A percentile compares a stretch with the other conserved stretches of the same genome.
Evolutionary conservation across 1,139 yeast species (phyloP).

Genomic region (Yamadazyma oceani): DNA sequence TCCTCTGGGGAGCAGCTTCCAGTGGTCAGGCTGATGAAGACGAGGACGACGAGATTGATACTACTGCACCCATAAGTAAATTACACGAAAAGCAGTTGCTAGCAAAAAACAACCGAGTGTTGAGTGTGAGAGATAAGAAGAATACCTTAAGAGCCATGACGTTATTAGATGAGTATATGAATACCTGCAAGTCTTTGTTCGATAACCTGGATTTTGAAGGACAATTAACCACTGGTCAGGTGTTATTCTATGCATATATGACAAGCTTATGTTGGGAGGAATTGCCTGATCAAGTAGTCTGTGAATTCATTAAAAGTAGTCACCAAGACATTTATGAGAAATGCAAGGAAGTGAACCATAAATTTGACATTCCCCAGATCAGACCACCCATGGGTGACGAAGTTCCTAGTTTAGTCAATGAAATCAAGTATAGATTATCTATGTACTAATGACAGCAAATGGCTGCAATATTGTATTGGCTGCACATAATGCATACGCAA

Average conservation of each 20-base stretch:
- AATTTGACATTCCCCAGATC: not conserved
- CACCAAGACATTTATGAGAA: not conserved
- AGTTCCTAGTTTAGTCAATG: slow-evolving; percentile 38
- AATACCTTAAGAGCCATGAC: slow-evolving; percentile 53
- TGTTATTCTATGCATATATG: slow-evolving; percentile 33
- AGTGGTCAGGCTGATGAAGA: slow-evolving; percentile 11
- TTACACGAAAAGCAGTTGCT: slow-evolving; percentile 51
- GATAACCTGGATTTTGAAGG: not conserved
- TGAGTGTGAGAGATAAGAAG: slow-evolving; percentile 47
- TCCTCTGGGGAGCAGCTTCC: slow-evolving; percentile 2
- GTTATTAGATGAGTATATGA: slow-evolving; percentile 35
- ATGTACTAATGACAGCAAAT: not conserved
- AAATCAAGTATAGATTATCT: slow-evolving; percentile 12
- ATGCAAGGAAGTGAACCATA: not conserved
- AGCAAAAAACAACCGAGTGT: slow-evolving; percentile 40
- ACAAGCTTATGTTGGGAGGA: slow-evolving; percentile 30
- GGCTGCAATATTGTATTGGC: no score
- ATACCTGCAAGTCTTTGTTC: slow-evolving; percentile 18
- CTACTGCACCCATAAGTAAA: slow-evolving; percentile 47
- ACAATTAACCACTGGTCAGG: slow-evolving; percentile 9
- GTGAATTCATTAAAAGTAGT: slow-evolving; percentile 6
- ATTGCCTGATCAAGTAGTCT: slow-evolving; percentile 47
- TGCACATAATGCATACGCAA: no score
- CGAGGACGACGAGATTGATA: slow-evolving; percentile 21
- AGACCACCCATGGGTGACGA: slow-evolving; percentile 27